phyloP scores from a whole-genome alignment of 495 filamentous ascomycete species.

The Hyaloscypha bicolor region DNA sequence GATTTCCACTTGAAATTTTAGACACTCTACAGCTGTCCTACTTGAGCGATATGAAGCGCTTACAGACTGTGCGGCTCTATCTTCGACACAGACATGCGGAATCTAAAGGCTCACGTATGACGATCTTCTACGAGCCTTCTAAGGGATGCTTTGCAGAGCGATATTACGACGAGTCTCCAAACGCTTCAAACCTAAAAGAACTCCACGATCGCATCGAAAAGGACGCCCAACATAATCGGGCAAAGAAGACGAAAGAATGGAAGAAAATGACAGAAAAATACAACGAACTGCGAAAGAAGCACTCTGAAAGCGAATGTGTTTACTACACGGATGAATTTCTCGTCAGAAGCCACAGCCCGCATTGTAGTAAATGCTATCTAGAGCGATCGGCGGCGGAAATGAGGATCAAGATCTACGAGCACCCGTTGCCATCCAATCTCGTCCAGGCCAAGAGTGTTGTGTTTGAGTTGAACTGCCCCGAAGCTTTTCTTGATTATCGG shows the following conservation, averaged over 20 bases:
- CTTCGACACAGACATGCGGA: slow-evolving; percentile 35
- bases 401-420: slow-evolving; percentile 19
- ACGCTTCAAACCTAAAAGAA: slow-evolving; percentile 30
- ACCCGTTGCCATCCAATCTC: slow-evolving; percentile 17
- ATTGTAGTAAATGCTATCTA: slow-evolving; percentile 36
- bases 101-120: slow-evolving; percentile 5
- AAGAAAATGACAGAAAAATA: slow-evolving; percentile 34
- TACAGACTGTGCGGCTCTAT: slow-evolving; percentile 44
- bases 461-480: slow-evolving; percentile 31
- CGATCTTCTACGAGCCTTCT: slow-evolving; percentile 44
- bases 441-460: slow-evolving; percentile 22
- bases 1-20: slow-evolving; percentile 36
- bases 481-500: slow-evolving; percentile 26
- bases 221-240: slow-evolving; percentile 27
- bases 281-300: slow-evolving; percentile 34
- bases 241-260: slow-evolving; percentile 44
- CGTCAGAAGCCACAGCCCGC: background rate
- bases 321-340: slow-evolving; percentile 28
- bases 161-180: slow-evolving; percentile 38
- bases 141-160: slow-evolving; percentile 45
- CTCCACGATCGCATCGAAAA: slow-evolving; percentile 37
- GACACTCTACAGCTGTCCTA: slow-evolving; percentile 43
- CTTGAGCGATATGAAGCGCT: slow-evolving; percentile 40
- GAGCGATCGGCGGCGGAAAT: slow-evolving; percentile 29
- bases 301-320: slow-evolving; percentile 27